phyloP scores from a whole-genome alignment of 2,329 filamentous ascomycete species.

The Macroventuria anomochaeta region DNA sequence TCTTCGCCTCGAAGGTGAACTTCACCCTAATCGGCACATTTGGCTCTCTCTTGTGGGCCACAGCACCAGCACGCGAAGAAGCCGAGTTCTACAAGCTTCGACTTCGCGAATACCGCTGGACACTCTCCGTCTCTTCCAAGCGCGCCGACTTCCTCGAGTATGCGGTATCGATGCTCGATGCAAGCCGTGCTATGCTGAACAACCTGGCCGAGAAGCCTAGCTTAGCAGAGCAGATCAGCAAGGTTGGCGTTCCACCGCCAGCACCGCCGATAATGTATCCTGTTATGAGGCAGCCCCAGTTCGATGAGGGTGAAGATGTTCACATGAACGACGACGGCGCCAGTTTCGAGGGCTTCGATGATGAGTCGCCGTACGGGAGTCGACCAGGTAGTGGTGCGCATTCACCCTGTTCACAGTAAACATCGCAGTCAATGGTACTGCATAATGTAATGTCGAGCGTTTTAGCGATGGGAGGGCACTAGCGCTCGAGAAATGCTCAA shows the following conservation, averaged over 20 bases:
- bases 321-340: constrained; percentile 38
- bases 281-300: constrained; percentile 30
- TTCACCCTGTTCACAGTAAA: constrained; percentile 29
- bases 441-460: background rate
- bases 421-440: background rate
- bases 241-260: constrained; percentile 45
- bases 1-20: constrained; percentile 84
- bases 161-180: constrained; percentile 55
- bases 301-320: constrained; percentile 31
- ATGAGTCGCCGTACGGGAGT: constrained; percentile 35
- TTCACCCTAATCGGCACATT: constrained; percentile 96
- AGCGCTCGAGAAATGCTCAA: background rate
- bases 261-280: constrained; percentile 33
- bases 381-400: constrained; percentile 29
- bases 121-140: constrained; percentile 82
- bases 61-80: constrained; percentile 84
- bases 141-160: constrained; percentile 61
- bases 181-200: constrained; percentile 53
- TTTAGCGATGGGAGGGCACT: constrained; percentile 5
- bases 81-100: constrained; percentile 89
- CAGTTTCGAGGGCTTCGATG: constrained; percentile 44
- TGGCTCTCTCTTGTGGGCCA: constrained; percentile 87
- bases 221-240: constrained; percentile 48
- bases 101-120: constrained; percentile 92
- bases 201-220: constrained; percentile 54